Conservation (phyloP, 2,329 filamentous ascomycete species). For the Purpureocillium takamizusanense region DNA sequence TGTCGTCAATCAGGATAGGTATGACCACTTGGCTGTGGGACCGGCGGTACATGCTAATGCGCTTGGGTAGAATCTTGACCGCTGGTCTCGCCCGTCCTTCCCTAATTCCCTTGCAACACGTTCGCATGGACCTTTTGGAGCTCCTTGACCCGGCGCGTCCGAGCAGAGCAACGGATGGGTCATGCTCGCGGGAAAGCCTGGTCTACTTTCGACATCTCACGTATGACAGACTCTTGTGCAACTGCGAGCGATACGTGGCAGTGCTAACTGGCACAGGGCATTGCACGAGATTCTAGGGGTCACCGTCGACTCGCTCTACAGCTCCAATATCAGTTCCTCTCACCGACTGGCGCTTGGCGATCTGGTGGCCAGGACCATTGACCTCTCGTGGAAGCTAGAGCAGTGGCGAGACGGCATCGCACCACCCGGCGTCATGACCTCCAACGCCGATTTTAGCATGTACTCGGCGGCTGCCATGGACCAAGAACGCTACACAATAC, state of each 20-base stretch:
- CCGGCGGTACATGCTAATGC: background rate
- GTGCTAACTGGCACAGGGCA: slow-evolving; percentile 3
- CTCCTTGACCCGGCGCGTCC: background rate
- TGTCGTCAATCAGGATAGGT: slow-evolving; percentile 20
- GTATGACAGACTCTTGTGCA: slow-evolving; percentile 4
- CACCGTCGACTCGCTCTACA: slow-evolving; percentile 10
- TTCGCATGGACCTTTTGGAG: slow-evolving; percentile 5
- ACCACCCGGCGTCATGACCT: slow-evolving; percentile 4
- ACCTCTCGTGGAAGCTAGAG: slow-evolving; percentile 10
- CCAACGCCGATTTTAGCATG: slow-evolving; percentile 3
- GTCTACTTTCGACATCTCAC: slow-evolving; percentile 10
- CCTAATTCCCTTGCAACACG: slow-evolving; percentile 9
- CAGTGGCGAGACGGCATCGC: slow-evolving; percentile 6
- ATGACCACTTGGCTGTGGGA: background rate
- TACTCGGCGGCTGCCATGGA: slow-evolving; percentile 4
- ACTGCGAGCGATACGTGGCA: too few relatives aligned
- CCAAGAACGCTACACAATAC: slow-evolving; percentile 4
- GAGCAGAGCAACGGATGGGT: background rate
- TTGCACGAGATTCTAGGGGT: slow-evolving; percentile 12
- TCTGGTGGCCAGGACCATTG: slow-evolving; percentile 9
- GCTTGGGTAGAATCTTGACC: slow-evolving; percentile 9
- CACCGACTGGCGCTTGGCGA: slow-evolving; percentile 4
- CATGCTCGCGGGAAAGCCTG: slow-evolving; percentile 5
- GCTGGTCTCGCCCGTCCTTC: slow-evolving; percentile 11
- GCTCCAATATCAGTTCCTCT: slow-evolving; percentile 10